Evolutionary conservation across 108 stramenopile genomes (phyloP).

Genomic region (Phaeodactylum tricornutum): DNA sequence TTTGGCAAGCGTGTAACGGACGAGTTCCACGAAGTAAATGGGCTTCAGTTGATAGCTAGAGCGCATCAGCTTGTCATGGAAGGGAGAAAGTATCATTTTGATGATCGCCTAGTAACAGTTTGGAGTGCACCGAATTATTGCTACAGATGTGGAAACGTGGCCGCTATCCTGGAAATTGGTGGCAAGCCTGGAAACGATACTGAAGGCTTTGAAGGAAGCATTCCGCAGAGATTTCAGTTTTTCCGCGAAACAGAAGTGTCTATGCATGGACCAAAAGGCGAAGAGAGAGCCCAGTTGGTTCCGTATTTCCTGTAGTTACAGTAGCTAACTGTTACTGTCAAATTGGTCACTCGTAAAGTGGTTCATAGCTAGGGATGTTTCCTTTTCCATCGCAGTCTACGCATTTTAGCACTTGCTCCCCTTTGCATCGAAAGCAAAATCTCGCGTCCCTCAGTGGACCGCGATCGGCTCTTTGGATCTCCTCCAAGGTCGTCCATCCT

Average conservation of each 20-base stretch:
- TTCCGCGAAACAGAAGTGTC: conserved; percentile 76
- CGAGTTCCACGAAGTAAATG: conserved; percentile 89
- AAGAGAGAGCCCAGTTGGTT: conserved; percentile 72
- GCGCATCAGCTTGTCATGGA: conserved; percentile 98
- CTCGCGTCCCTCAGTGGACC: conserved; percentile 4
- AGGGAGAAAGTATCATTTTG: conserved; percentile 82
- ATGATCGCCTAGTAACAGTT: conserved; percentile 79
- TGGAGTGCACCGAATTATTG: conserved; percentile 98
- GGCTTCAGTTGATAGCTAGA: conserved; percentile 81
- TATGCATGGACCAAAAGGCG: conserved; percentile 80
- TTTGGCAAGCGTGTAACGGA: conserved; percentile 88
- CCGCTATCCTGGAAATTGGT: conserved; percentile 80
- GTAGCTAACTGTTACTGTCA: not conserved
- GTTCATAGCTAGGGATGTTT: conserved; percentile 3
- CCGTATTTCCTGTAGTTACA: conserved; percentile 76
- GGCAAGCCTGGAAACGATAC: conserved; percentile 12
- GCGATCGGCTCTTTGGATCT: conserved; percentile 2
- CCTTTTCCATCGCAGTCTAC: conserved; percentile 8
- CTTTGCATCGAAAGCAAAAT: conserved; percentile 11
- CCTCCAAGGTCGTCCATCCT: conserved; percentile 10
- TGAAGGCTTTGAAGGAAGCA: conserved; percentile 34
- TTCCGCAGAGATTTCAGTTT: conserved; percentile 72
- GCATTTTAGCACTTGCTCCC: conserved; percentile 2
- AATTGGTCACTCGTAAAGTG: not conserved
- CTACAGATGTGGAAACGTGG: conserved; percentile 97